These are phyloP conservation scores for Globisporangium orthogonon DNA, from an alignment of 352 stramenopile genomes.

Conservation along the genomic window DNA sequence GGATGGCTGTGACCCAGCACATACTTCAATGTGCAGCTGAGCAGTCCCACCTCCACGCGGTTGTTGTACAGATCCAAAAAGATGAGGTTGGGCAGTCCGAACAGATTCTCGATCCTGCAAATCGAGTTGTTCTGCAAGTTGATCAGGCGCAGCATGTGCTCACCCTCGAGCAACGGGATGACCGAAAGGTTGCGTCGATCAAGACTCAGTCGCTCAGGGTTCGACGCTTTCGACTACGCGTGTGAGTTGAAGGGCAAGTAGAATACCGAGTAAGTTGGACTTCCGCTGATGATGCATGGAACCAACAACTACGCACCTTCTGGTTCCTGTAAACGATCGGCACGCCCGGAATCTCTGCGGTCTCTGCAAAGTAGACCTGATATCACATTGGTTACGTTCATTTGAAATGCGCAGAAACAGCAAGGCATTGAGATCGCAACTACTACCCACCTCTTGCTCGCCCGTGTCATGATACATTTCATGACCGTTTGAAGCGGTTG, in stretches of 20 bases:
- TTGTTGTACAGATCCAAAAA: conserved; percentile 94
- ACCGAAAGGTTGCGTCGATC: conserved; percentile 77
- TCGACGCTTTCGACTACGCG: conserved; percentile 45
- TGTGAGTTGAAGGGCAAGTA: background rate
- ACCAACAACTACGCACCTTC: conserved; percentile 25
- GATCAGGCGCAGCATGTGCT: conserved; percentile 84
- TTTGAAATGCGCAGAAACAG: background rate
- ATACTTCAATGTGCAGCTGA: background rate
- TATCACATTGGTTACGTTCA: background rate
- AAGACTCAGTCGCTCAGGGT: conserved; percentile 86
- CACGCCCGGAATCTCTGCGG: conserved; percentile 53
- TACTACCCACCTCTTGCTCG: conserved; percentile 35
- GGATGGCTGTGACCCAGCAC: background rate
- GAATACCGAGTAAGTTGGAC: background rate
- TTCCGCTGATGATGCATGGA: background rate
- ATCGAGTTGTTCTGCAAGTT: conserved; percentile 92
- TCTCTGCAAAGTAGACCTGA: conserved; percentile 73
- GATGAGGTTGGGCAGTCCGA: conserved; percentile 85
- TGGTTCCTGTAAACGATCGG: conserved; percentile 70
- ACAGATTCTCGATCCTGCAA: conserved; percentile 74
- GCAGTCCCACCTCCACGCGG: conserved; percentile 55
- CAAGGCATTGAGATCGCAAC: background rate
- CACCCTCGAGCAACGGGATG: conserved; percentile 84
- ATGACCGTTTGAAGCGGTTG: background rate
- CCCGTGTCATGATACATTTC: conserved; percentile 15